phyloP scores from a whole-genome alignment of 2,329 filamentous ascomycete species.

The Neonectria neomacrospora region DNA sequence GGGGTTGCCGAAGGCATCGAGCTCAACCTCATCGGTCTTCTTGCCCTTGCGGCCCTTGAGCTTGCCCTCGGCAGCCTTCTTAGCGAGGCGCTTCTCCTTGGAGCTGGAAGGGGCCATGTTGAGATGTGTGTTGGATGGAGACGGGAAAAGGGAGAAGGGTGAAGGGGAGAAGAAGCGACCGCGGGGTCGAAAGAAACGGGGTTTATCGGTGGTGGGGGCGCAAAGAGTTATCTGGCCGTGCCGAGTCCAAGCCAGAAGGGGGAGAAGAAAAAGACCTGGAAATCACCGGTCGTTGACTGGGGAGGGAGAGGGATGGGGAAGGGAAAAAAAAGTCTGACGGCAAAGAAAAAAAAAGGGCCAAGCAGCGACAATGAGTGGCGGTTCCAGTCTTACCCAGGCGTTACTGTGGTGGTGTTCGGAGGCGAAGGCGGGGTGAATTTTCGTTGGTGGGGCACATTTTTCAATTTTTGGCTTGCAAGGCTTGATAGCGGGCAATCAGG shows the following conservation, averaged over 20 bases:
- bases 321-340: conserved; percentile 33
- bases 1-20: conserved; percentile 71
- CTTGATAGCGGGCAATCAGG: conserved; percentile 47
- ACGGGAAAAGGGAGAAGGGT: conserved; percentile 22
- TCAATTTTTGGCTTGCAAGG: conserved; percentile 50
- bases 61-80: conserved; percentile 78
- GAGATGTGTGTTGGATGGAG: conserved; percentile 41
- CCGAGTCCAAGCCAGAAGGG: conserved; percentile 39
- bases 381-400: conserved; percentile 41
- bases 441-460: conserved; percentile 53
- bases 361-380: conserved; percentile 45
- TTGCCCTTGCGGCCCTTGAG: conserved; percentile 75
- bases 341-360: conserved; percentile 40
- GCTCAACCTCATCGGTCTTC: conserved; percentile 73
- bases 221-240: conserved; percentile 24
- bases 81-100: conserved; percentile 78
- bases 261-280: conserved; percentile 36
- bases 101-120: conserved; percentile 73
- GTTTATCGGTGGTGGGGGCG: conserved; percentile 38
- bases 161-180: conserved; percentile 29
- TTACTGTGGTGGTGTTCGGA: conserved; percentile 42
- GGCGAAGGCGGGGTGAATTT: conserved; percentile 56
- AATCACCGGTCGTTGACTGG: conserved; percentile 40
- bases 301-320: conserved; percentile 28
- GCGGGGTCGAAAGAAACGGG: conserved; percentile 44